Conservation (phyloP, 2,329 filamentous ascomycete genomes). For the Gaeumannomyces sp. region DNA sequence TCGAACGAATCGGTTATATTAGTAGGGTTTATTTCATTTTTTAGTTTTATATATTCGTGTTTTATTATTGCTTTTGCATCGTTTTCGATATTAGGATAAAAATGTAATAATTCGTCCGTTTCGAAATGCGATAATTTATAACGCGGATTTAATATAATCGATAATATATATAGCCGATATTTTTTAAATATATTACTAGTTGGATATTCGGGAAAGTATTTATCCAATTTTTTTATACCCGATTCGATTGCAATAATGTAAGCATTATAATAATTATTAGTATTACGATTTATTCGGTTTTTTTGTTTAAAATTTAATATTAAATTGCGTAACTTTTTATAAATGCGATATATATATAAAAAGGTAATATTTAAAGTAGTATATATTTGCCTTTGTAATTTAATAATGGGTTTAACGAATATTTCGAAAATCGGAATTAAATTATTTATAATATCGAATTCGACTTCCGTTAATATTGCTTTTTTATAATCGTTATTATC, state of each 20-base stretch:
- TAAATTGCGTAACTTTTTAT: not conserved
- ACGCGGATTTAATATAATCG: no score
- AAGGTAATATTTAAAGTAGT: not conserved
- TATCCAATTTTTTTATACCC: no score
- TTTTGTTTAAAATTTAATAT: no score
- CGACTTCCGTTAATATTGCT: not conserved
- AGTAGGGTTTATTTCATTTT: no score
- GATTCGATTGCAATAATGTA: not conserved
- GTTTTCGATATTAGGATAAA: no score
- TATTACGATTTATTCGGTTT: not conserved
- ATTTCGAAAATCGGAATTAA: not conserved
- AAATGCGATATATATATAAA: constrained; percentile 1
- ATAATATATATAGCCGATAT: not conserved
- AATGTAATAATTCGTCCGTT: not conserved
- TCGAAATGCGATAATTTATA: no score
- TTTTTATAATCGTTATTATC: no score
- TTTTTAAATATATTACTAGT: not conserved
- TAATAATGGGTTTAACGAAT: not conserved
- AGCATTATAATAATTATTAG: not conserved
- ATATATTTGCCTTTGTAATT: not conserved
- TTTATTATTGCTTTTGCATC: no score
- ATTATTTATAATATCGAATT: not conserved
- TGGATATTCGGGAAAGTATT: no score
- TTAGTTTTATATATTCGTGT: no score
- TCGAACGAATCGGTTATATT: no score